Conservation (phyloP, 352 stramenopile genomes). For the Elongisporangium prolatum region DNA sequence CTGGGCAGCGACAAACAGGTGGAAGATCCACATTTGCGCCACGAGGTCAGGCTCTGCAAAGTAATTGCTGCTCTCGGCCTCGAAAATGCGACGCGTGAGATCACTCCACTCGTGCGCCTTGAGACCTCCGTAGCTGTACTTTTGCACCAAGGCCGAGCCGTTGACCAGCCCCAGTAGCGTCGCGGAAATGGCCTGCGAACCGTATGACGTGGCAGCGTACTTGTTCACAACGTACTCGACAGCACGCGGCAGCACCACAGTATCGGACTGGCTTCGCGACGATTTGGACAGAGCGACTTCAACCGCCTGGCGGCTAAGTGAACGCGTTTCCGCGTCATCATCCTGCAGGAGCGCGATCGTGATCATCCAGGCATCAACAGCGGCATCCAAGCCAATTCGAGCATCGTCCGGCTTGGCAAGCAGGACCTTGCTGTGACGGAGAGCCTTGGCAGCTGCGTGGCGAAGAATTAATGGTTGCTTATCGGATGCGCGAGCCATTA, state of each 20-base stretch:
- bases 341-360: slow-evolving; percentile 68
- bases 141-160: slow-evolving; percentile 27
- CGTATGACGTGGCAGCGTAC: slow-evolving; percentile 26
- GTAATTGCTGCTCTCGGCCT: slow-evolving; percentile 77
- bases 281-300: not conserved
- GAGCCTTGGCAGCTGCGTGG: slow-evolving; percentile 41
- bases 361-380: slow-evolving; percentile 49
- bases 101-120: slow-evolving; percentile 49
- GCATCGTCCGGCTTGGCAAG: slow-evolving; percentile 8
- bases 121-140: slow-evolving; percentile 33
- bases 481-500: slow-evolving; percentile 39
- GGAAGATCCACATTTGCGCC: slow-evolving; percentile 50
- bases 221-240: slow-evolving; percentile 39
- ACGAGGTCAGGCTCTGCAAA: slow-evolving; percentile 60
- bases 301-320: slow-evolving; percentile 11
- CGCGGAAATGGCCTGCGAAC: slow-evolving; percentile 16
- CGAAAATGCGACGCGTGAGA: slow-evolving; percentile 69
- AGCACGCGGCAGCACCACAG: slow-evolving; percentile 42
- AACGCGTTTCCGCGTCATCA: slow-evolving; percentile 40
- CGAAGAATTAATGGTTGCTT: slow-evolving; percentile 57
- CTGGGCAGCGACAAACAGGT: slow-evolving; percentile 22
- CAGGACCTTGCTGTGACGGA: slow-evolving; percentile 47
- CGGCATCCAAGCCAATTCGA: slow-evolving; percentile 15
- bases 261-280: slow-evolving; percentile 34
- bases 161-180: slow-evolving; percentile 37